phyloP scores from a whole-genome alignment of 108 stramenopile species.

The Nitzschia sp. region DNA sequence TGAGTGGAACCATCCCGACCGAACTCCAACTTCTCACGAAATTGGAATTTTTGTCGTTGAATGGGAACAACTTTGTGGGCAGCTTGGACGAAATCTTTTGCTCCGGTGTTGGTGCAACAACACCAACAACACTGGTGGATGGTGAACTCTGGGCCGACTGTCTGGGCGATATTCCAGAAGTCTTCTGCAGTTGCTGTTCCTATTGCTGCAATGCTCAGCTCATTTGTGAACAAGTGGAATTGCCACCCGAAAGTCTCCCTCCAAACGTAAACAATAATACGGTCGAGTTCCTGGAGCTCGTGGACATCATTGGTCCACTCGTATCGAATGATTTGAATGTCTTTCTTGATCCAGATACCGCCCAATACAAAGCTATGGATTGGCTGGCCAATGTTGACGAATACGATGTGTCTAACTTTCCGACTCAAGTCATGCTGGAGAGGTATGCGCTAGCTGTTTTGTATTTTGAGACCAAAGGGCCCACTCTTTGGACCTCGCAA shows the following conservation, averaged over 20 bases:
- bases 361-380: neutral
- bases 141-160: neutral
- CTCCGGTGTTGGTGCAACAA: neutral
- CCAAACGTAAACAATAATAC: neutral
- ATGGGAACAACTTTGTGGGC: neutral
- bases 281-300: neutral
- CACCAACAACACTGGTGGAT: neutral
- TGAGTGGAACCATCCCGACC: constrained; percentile 24
- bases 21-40: constrained; percentile 25
- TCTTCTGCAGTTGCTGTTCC: neutral
- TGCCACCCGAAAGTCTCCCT: neutral
- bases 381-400: neutral
- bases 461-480: neutral
- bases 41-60: constrained; percentile 1
- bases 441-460: neutral
- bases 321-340: neutral
- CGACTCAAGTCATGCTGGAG: neutral
- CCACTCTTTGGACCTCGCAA: neutral
- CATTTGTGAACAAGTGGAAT: neutral
- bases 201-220: neutral
- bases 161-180: neutral
- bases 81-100: constrained; percentile 8
- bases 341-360: neutral
- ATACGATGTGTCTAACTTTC: neutral
- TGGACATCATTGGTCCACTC: neutral